Evolutionary conservation across 2,329 filamentous ascomycete species (phyloP).

Genomic region (Ophioceras dolichostomum): DNA sequence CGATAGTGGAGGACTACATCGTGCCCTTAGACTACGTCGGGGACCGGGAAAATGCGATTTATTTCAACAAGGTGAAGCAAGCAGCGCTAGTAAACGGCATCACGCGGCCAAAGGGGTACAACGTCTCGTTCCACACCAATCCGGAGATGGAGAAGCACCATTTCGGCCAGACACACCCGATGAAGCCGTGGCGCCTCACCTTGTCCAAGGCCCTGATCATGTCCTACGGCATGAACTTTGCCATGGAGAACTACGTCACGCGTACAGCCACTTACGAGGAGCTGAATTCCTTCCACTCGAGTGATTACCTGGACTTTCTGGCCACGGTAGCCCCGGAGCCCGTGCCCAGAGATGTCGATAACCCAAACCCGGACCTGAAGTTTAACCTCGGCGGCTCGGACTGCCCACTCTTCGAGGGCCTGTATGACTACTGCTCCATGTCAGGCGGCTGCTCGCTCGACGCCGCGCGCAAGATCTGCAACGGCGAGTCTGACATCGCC

Average conservation of each 20-base stretch:
- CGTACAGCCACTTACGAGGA: slow-evolving; percentile 80
- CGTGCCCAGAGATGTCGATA: slow-evolving; percentile 52
- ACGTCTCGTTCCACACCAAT: slow-evolving; percentile 91
- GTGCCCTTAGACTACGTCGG: slow-evolving; percentile 35
- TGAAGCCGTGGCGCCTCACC: slow-evolving; percentile 97
- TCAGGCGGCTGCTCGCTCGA: slow-evolving; percentile 87
- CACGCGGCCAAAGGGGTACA: slow-evolving; percentile 71
- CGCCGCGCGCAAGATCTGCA: slow-evolving; percentile 78
- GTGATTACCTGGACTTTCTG: slow-evolving; percentile 85
- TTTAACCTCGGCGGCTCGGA: slow-evolving; percentile 88
- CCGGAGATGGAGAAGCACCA: slow-evolving; percentile 92
- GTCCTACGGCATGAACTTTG: slow-evolving; percentile 89
- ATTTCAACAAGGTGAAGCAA: slow-evolving; percentile 44
- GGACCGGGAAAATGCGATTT: slow-evolving; percentile 43
- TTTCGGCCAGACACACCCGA: slow-evolving; percentile 92
- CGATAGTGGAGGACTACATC: slow-evolving; percentile 38
- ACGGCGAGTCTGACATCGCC: slow-evolving; percentile 82
- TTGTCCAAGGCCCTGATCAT: slow-evolving; percentile 91
- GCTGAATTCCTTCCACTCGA: slow-evolving; percentile 73
- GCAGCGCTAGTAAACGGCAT: slow-evolving; percentile 54
- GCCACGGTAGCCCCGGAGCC: slow-evolving; percentile 56
- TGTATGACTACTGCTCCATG: slow-evolving; percentile 90
- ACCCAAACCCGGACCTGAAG: slow-evolving; percentile 48
- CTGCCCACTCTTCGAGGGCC: slow-evolving; percentile 90
- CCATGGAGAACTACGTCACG: slow-evolving; percentile 89